A percentile compares a stretch with the other conserved stretches of the same genome.
These are phyloP conservation scores for Trifolium pratense DNA, from an alignment of 306 rosid species.

Conservation along the genomic window DNA sequence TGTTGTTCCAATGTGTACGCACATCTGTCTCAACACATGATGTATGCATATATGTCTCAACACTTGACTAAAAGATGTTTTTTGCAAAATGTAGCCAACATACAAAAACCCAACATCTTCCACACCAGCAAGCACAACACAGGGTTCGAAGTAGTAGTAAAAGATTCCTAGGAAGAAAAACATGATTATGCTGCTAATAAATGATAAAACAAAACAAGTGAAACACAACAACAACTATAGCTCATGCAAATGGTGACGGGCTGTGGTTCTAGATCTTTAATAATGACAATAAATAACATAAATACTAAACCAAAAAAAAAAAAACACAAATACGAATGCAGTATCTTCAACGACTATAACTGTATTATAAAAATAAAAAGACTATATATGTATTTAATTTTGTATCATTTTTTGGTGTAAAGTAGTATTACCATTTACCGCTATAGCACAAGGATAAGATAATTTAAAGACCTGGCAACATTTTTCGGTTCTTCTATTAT, in stretches of 20 bases:
- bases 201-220: neutral
- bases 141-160: neutral
- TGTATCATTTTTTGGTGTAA: too few species aligned
- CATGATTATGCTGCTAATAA: neutral
- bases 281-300: too few species aligned
- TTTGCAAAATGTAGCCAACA: too few species aligned
- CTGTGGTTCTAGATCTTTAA: too few species aligned
- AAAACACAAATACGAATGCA: too few species aligned
- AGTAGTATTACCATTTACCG: neutral
- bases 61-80: too few species aligned
- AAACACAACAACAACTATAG: neutral
- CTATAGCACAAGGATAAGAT: neutral
- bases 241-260: neutral
- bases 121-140: neutral
- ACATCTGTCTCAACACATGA: too few species aligned
- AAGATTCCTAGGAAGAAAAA: neutral
- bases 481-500: too few species aligned
- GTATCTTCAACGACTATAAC: neutral
- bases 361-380: neutral
- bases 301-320: too few species aligned
- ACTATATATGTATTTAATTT: neutral
- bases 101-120: too few species aligned
- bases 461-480: neutral
- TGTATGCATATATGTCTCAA: too few species aligned
- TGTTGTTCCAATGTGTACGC: too few species aligned